A percentile compares a stretch with the other conserved stretches of the same genome.
Conservation (phyloP, 805 yeast genomes). For the Yarrowia osloensis region DNA sequence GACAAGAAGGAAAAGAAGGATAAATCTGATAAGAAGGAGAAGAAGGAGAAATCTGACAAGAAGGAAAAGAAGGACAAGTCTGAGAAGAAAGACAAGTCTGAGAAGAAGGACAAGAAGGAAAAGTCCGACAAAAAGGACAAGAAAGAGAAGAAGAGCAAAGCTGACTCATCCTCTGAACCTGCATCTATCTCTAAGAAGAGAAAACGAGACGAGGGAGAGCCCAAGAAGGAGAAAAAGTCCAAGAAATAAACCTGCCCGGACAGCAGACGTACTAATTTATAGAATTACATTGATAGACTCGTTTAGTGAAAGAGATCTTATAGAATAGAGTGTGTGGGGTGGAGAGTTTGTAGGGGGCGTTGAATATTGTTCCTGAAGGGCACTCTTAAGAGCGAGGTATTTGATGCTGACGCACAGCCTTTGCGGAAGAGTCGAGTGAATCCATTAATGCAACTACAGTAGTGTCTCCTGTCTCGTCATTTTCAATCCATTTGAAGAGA, state of each 20-base stretch:
- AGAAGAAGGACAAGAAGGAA: slow-evolving; percentile 33
- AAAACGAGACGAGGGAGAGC: slow-evolving; percentile 24
- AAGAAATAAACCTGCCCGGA: slow-evolving; percentile 1
- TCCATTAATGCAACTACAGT: too few species aligned
- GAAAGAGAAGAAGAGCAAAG: not conserved
- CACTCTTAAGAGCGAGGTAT: too few species aligned
- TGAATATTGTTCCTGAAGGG: too few species aligned
- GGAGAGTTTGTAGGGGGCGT: too few species aligned
- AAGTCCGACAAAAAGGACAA: not conserved
- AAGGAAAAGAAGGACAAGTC: slow-evolving; percentile 36
- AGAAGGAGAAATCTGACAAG: slow-evolving; percentile 36
- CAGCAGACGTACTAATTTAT: slow-evolving; percentile 16
- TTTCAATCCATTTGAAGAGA: too few species aligned
- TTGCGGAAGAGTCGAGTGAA: too few species aligned
- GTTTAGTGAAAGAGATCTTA: not conserved
- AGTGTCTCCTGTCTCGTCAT: too few species aligned
- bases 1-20: slow-evolving; percentile 40
- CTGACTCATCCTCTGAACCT: not conserved
- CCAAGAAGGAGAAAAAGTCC: slow-evolving; percentile 13
- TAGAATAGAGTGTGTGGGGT: not conserved
- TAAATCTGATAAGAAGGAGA: slow-evolving; percentile 37
- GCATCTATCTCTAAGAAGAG: slow-evolving; percentile 22
- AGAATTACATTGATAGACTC: slow-evolving; percentile 15
- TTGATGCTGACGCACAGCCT: too few species aligned
- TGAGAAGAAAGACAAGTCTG: slow-evolving; percentile 38